Percentiles rank a stretch among this genome's conserved stretches.
Evolutionary conservation across 73 alveolate genomes (phyloP).

Genomic region (Paraurostyla sp.): DNA sequence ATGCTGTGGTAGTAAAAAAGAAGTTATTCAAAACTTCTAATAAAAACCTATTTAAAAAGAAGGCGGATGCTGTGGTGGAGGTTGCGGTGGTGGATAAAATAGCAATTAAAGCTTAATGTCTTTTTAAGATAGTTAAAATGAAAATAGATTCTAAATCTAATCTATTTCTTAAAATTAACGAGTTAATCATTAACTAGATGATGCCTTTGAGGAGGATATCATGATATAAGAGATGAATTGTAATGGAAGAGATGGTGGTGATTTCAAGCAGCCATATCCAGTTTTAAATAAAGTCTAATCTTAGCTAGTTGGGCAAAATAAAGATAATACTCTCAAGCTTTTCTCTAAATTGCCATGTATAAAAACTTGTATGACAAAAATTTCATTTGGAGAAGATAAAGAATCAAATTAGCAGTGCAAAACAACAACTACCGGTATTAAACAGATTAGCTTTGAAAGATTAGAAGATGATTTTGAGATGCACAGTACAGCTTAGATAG

Average conservation of each 20-base stretch:
- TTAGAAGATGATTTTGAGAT: slow-evolving; percentile 42
- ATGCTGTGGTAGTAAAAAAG: background rate
- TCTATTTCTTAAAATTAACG: background rate
- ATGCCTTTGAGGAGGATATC: background rate
- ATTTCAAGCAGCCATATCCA: slow-evolving; percentile 19
- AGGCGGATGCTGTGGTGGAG: slow-evolving; percentile 10
- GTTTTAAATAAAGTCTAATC: background rate
- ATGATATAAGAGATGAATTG: background rate
- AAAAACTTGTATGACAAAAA: slow-evolving; percentile 41
- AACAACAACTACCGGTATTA: background rate
- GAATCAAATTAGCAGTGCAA: background rate
- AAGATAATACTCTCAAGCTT: background rate
- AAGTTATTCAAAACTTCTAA: too few relatives aligned
- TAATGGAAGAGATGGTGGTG: background rate
- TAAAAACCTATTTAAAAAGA: too few relatives aligned
- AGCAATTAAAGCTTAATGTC: too few relatives aligned
- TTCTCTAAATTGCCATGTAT: slow-evolving; percentile 54
- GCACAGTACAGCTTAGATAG: background rate
- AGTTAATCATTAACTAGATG: background rate
- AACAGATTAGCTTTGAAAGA: slow-evolving; percentile 23
- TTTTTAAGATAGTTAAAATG: too few relatives aligned
- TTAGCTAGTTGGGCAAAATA: background rate
- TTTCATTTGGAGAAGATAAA: slow-evolving; percentile 21
- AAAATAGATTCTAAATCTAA: too few relatives aligned
- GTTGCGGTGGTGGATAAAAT: background rate